phyloP scores from a whole-genome alignment of 2,329 filamentous ascomycete genomes.

The Cercospora sp. region DNA sequence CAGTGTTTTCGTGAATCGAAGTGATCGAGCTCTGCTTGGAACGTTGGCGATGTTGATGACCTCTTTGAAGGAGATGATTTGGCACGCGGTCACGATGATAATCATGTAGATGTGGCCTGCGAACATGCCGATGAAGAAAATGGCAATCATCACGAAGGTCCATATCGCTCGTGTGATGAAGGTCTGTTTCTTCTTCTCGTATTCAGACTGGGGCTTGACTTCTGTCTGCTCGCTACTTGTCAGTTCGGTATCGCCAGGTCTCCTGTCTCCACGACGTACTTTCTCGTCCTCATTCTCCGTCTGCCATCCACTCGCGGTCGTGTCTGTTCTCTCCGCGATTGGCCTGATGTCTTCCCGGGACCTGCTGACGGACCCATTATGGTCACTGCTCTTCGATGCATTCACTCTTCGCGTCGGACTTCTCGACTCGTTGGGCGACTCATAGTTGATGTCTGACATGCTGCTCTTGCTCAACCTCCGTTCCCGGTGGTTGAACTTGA shows the following conservation, averaged over 20 bases:
- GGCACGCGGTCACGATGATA: conserved; percentile 84
- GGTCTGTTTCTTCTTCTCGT: conserved; percentile 98
- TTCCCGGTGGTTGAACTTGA: conserved; percentile 60
- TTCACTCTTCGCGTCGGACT: conserved; percentile 42
- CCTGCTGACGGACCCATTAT: conserved; percentile 41
- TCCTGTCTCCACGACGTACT: conserved; percentile 15
- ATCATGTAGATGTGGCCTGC: conserved; percentile 98
- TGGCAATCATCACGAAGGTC: conserved; percentile 95
- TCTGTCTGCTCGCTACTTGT: conserved; percentile 19
- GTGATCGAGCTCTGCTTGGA: conserved; percentile 82
- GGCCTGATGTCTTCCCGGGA: conserved; percentile 27
- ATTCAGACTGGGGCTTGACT: conserved; percentile 57
- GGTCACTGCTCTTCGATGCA: conserved; percentile 52
- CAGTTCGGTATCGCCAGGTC: background rate
- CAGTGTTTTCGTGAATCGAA: conserved; percentile 91
- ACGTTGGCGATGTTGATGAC: conserved; percentile 97
- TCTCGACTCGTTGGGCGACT: conserved; percentile 31
- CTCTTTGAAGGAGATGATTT: conserved; percentile 98
- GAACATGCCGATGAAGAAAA: conserved; percentile 90
- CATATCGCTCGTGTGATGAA: conserved; percentile 96
- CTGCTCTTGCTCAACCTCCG: conserved; percentile 59
- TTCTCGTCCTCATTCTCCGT: conserved; percentile 40
- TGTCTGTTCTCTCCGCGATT: conserved; percentile 30
- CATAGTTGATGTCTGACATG: conserved; percentile 55
- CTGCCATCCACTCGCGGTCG: conserved; percentile 37